These are phyloP conservation scores for Coemansia sp. DNA, from an alignment of 192 early-diverging fungal genomes.

Conservation along the genomic window DNA sequence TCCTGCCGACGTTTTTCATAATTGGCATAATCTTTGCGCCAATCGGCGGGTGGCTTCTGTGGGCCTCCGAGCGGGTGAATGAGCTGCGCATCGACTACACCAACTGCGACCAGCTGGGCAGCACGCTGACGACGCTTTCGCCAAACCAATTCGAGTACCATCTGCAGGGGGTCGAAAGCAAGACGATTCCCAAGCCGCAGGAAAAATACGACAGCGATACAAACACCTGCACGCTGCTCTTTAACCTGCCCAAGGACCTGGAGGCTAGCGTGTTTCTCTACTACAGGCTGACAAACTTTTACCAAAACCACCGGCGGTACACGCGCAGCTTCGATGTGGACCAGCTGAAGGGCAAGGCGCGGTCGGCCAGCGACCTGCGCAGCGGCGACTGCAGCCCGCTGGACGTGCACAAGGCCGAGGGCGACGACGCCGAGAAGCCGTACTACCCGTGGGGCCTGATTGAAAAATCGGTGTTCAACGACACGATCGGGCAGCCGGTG, in stretches of 20 bases:
- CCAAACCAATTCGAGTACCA: slow-evolving; percentile 33
- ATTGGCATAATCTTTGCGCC: slow-evolving; percentile 95
- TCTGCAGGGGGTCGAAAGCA: slow-evolving; percentile 29
- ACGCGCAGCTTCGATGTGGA: slow-evolving; percentile 82
- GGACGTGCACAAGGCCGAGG: slow-evolving; percentile 10
- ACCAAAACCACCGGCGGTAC: slow-evolving; percentile 98
- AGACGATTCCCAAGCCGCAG: slow-evolving; percentile 26
- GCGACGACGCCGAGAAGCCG: slow-evolving; percentile 33
- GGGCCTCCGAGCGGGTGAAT: slow-evolving; percentile 80
- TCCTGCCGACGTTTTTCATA: slow-evolving; percentile 92
- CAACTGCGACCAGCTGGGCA: slow-evolving; percentile 56
- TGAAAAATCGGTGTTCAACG: slow-evolving; percentile 97
- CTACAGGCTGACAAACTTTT: slow-evolving; percentile 96
- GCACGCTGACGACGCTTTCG: slow-evolving; percentile 4
- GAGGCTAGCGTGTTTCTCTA: slow-evolving; percentile 85
- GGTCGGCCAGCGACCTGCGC: slow-evolving; percentile 40
- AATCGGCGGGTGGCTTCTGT: slow-evolving; percentile 85
- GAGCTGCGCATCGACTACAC: slow-evolving; percentile 96
- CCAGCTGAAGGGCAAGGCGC: slow-evolving; percentile 71
- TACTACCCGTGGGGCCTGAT: slow-evolving; percentile 98
- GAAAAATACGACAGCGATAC: slow-evolving; percentile 51
- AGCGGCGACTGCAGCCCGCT: slow-evolving; percentile 62
- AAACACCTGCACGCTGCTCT: slow-evolving; percentile 68
- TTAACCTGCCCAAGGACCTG: slow-evolving; percentile 63
- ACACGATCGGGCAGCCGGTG: slow-evolving; percentile 58